Percentiles rank a stretch among this genome's conserved stretches.
phyloP scores from a whole-genome alignment of 768 basidiomycete genomes.

The Nidularia pulvinata region DNA sequence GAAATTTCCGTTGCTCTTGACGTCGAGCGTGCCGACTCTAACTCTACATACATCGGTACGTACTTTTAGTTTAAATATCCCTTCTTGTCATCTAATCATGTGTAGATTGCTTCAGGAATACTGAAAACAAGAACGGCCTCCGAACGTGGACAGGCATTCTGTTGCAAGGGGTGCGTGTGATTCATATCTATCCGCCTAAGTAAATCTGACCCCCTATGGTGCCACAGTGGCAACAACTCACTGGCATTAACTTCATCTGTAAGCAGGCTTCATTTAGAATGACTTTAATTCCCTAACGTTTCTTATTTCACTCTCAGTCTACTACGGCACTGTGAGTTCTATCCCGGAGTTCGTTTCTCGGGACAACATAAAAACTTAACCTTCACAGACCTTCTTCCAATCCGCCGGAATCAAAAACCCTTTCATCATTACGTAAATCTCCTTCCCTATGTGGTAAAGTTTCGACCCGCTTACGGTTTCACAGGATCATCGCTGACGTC shows the following conservation, averaged over 20 bases:
- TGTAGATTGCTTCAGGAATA: conserved; percentile 50
- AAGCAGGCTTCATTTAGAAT: conserved; percentile 1
- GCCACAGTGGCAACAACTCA: conserved; percentile 64
- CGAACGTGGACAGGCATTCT: conserved; percentile 83
- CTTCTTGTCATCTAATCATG: background rate
- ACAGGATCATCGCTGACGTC: conserved; percentile 55
- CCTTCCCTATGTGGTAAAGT: background rate
- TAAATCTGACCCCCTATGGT: conserved; percentile 27
- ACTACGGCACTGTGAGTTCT: conserved; percentile 41
- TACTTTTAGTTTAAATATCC: too few relatives aligned
- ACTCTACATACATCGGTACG: conserved; percentile 43
- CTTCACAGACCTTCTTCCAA: conserved; percentile 47
- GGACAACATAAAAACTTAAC: background rate
- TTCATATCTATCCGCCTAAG: background rate
- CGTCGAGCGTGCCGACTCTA: conserved; percentile 56
- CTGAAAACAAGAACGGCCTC: conserved; percentile 58
- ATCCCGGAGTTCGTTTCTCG: too few relatives aligned
- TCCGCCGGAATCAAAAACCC: conserved; percentile 50
- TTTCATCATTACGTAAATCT: conserved; percentile 47
- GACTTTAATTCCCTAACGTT: background rate
- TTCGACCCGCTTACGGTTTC: too few relatives aligned
- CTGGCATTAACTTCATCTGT: conserved; percentile 70
- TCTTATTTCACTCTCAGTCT: conserved; percentile 20
- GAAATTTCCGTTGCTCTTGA: conserved; percentile 52
- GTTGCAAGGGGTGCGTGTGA: background rate